Conservation (phyloP, 1,284 basidiomycete genomes). For the Agaricales sp. region DNA sequence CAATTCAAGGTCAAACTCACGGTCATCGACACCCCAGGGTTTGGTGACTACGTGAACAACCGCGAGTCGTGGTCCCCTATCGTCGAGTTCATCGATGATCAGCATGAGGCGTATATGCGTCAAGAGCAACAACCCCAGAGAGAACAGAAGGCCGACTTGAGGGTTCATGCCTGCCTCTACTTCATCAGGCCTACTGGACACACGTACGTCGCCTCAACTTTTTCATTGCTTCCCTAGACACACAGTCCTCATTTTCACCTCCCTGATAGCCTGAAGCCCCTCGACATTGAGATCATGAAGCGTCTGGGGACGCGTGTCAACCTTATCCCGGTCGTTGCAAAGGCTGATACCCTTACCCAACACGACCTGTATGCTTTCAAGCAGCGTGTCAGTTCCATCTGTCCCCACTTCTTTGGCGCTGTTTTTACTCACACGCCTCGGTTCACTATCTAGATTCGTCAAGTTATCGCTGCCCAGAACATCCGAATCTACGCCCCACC, state of each 20-base stretch:
- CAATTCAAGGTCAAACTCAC: constrained; percentile 99
- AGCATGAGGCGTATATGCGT: constrained; percentile 99
- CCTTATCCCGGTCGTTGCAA: constrained; percentile 95
- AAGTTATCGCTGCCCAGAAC: constrained; percentile 83
- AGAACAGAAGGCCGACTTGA: constrained; percentile 85
- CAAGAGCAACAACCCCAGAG: constrained; percentile 98
- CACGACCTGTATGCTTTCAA: constrained; percentile 90
- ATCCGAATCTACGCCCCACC: constrained; percentile 95
- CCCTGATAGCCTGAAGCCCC: constrained; percentile 84
- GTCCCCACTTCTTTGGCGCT: constrained; percentile 4
- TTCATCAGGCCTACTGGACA: constrained; percentile 96
- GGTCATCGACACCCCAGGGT: constrained; percentile 97
- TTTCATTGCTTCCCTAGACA: constrained; percentile 5
- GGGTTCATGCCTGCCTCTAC: constrained; percentile 96
- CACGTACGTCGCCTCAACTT: constrained; percentile 52
- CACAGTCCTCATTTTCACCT: constrained; percentile 5
- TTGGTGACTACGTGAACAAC: constrained; percentile 99
- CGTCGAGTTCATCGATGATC: constrained; percentile 99
- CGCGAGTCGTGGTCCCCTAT: constrained; percentile 97
- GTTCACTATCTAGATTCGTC: constrained; percentile 63
- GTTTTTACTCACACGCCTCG: constrained; percentile 8
- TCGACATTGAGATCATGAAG: constrained; percentile 99
- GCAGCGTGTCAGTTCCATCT: constrained; percentile 58
- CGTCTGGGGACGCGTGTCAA: constrained; percentile 92
- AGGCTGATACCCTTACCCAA: constrained; percentile 94